phyloP scores from a whole-genome alignment of 164 flowering plant genomes.

The Aristolochia contorta region DNA sequence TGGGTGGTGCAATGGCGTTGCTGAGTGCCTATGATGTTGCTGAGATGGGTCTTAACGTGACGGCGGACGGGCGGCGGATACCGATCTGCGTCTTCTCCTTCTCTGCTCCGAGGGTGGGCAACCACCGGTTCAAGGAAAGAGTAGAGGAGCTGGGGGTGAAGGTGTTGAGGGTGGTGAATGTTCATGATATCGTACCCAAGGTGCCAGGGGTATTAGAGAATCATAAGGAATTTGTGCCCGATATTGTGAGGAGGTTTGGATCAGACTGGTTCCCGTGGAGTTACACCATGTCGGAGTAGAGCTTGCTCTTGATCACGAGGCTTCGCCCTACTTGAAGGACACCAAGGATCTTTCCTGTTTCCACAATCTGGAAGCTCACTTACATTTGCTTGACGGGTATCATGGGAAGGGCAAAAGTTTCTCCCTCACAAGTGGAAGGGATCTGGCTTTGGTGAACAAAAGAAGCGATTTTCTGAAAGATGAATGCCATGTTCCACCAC shows the following conservation, averaged over 20 bases:
- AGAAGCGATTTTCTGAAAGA: slow-evolving; percentile 39
- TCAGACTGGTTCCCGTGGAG: slow-evolving; percentile 71
- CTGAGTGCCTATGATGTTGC: slow-evolving; percentile 70
- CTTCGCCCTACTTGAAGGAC: slow-evolving; percentile 40
- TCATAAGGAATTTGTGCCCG: slow-evolving; percentile 45
- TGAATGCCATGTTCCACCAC: slow-evolving; percentile 54
- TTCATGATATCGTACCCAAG: slow-evolving; percentile 65
- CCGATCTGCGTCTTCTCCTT: slow-evolving; percentile 62
- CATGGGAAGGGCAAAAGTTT: slow-evolving; percentile 40
- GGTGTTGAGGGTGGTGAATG: slow-evolving; percentile 52
- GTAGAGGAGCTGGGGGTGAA: slow-evolving; percentile 60
- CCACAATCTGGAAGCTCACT: slow-evolving; percentile 57
- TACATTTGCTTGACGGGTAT: slow-evolving; percentile 65
- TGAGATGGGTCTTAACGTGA: slow-evolving; percentile 38
- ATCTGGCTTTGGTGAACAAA: slow-evolving; percentile 67
- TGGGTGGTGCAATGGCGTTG: slow-evolving; percentile 53
- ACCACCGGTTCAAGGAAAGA: slow-evolving; percentile 53
- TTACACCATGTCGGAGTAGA: slow-evolving; percentile 78
- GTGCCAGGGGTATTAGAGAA: slow-evolving; percentile 70
- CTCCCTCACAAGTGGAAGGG: slow-evolving; percentile 31
- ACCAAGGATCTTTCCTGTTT: slow-evolving; percentile 27
- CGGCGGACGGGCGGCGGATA: slow-evolving; percentile 7
- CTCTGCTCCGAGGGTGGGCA: slow-evolving; percentile 77
- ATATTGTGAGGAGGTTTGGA: slow-evolving; percentile 25
- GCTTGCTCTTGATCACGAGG: slow-evolving; percentile 41